Percentiles rank a stretch among this genome's conserved stretches.
phyloP scores from a whole-genome alignment of 1,139 yeast genomes.

The Blastobotrys ciferrii region DNA sequence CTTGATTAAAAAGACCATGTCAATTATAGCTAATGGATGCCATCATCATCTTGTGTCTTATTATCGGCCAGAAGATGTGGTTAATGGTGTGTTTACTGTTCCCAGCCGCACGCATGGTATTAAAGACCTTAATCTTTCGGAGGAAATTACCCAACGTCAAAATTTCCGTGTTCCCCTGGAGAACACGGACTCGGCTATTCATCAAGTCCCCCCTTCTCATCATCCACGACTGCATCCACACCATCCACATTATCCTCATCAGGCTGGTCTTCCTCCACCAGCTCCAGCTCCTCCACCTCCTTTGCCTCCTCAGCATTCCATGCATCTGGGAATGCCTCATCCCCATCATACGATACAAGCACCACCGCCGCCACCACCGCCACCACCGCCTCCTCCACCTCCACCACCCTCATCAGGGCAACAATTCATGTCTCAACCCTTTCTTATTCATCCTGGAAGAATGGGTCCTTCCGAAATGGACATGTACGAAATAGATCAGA shows the following conservation, averaged over 20 bases:
- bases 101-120: constrained; percentile 59
- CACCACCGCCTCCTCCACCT: constrained; percentile 1
- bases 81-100: constrained; percentile 51
- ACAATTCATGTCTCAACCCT: constrained; percentile 2
- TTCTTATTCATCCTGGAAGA: not conserved
- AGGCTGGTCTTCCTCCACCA: not conserved
- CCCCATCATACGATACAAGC: constrained; percentile 1
- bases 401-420: not conserved
- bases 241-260: constrained; percentile 3
- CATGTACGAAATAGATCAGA: constrained; percentile 7
- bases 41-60: constrained; percentile 73
- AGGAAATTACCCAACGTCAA: constrained; percentile 61
- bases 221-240: constrained; percentile 15
- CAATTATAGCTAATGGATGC: constrained; percentile 47
- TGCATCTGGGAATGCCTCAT: not conserved
- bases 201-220: constrained; percentile 18
- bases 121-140: constrained; percentile 52
- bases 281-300: constrained; percentile 11
- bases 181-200: constrained; percentile 15
- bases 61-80: constrained; percentile 71
- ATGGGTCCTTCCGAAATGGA: not conserved
- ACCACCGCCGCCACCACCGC: constrained; percentile 3
- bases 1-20: constrained; percentile 76
- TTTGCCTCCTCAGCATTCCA: not conserved
- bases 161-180: constrained; percentile 47